Evolutionary conservation across 139 green algal species (phyloP).

Genomic region (Choricystis sp.): DNA sequence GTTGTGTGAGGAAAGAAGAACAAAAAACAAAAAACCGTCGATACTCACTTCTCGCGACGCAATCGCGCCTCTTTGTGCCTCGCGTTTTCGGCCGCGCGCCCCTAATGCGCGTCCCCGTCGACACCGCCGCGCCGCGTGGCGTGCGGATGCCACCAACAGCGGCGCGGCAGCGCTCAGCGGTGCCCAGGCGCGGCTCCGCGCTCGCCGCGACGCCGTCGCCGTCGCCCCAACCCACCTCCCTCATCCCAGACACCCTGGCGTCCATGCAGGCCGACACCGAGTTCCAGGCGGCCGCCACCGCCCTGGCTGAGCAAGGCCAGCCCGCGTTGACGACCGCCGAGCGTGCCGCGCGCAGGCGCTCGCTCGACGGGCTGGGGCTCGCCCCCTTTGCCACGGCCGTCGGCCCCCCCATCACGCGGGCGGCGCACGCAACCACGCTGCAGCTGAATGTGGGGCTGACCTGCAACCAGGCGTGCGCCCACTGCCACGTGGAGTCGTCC

Average conservation of each 20-base stretch:
- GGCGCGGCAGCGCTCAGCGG: no score
- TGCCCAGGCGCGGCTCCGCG: background rate
- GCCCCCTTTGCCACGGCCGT: constrained; percentile 18
- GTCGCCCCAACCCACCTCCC: constrained; percentile 20
- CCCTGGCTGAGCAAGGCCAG: constrained; percentile 29
- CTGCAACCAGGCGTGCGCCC: constrained; percentile 94
- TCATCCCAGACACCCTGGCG: constrained; percentile 60
- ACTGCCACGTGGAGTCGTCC: constrained; percentile 94
- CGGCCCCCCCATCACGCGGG: constrained; percentile 28
- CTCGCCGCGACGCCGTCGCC: no score
- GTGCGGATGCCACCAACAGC: background rate
- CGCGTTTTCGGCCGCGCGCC: background rate
- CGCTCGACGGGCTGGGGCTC: constrained; percentile 40
- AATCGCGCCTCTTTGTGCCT: no score
- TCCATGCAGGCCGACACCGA: constrained; percentile 52
- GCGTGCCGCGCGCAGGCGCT: constrained; percentile 32
- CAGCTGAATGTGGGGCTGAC: constrained; percentile 96
- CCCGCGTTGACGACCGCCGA: constrained; percentile 55
- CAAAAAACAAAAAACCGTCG: no score
- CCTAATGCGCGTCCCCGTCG: background rate
- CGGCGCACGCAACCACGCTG: constrained; percentile 35
- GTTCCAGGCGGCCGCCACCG: constrained; percentile 22
- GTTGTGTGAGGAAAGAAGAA: no score
- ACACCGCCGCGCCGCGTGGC: background rate
- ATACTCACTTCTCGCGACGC: no score